These are phyloP conservation scores for Penicillium samsonianum DNA, from an alignment of 495 filamentous ascomycete genomes.

Conservation along the genomic window DNA sequence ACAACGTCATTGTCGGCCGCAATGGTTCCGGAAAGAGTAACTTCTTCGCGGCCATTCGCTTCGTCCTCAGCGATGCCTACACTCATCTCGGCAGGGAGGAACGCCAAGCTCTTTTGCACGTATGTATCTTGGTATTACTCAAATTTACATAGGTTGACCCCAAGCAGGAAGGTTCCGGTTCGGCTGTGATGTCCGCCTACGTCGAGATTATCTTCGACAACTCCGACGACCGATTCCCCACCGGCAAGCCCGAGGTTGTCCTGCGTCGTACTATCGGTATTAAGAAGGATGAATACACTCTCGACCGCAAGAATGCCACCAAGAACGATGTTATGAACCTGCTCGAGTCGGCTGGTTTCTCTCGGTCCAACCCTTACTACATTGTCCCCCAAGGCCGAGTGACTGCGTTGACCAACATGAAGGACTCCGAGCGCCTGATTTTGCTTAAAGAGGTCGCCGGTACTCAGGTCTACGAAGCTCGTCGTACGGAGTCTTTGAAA, in stretches of 20 bases:
- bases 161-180: conserved; percentile 83
- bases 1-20: conserved; percentile 98
- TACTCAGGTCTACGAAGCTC: conserved; percentile 93
- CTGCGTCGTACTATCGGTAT: conserved; percentile 91
- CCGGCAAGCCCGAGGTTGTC: conserved; percentile 85
- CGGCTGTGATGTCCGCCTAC: conserved; percentile 97
- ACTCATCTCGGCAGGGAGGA: conserved; percentile 95
- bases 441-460: conserved; percentile 96
- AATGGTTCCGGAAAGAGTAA: conserved; percentile 99
- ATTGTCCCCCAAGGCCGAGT: conserved; percentile 98
- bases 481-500: conserved; percentile 84
- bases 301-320: conserved; percentile 94
- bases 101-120: conserved; percentile 88
- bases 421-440: conserved; percentile 83
- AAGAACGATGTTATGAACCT: conserved; percentile 95
- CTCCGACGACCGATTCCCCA: conserved; percentile 92
- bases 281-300: conserved; percentile 98
- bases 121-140: conserved; percentile 33
- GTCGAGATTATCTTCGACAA: conserved; percentile 99
- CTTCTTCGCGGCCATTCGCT: conserved; percentile 99
- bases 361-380: conserved; percentile 96
- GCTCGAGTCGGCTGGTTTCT: conserved; percentile 94
- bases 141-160: conserved; percentile 21
- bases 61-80: conserved; percentile 97
- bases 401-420: conserved; percentile 97